Evolutionary conservation across 257 asterid genomes (phyloP).

Genomic region (Marsdenia floribunda): DNA sequence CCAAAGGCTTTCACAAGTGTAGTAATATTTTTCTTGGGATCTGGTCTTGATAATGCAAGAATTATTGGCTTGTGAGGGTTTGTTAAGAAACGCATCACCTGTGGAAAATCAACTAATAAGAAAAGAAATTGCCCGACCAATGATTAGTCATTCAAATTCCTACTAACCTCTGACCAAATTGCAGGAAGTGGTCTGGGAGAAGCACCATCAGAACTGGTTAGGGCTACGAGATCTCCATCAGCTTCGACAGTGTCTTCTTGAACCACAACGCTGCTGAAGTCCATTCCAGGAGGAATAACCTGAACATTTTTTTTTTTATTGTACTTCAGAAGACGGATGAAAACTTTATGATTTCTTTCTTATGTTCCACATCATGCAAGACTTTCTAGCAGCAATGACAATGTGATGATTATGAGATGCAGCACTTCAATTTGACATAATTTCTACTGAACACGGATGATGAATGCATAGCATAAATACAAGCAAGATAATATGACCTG

Average conservation of each 20-base stretch:
- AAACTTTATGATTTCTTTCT: not conserved
- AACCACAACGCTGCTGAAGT: conserved; percentile 62
- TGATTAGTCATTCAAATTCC: not conserved
- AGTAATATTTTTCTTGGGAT: conserved; percentile 75
- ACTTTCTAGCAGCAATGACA: not conserved
- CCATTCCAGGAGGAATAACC: conserved; percentile 95
- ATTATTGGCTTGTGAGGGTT: conserved; percentile 94
- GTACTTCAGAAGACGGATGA: not conserved
- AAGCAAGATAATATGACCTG: not conserved
- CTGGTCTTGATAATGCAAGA: conserved; percentile 79
- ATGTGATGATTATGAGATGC: not conserved
- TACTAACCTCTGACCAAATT: conserved; percentile 74
- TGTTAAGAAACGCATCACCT: conserved; percentile 77
- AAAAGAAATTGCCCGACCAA: not conserved
- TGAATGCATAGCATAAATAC: not conserved
- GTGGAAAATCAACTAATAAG: conserved; percentile 9
- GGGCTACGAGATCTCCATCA: conserved; percentile 53
- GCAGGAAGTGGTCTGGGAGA: conserved; percentile 71
- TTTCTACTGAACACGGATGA: not conserved
- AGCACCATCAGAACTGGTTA: conserved; percentile 46
- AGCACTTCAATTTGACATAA: not conserved
- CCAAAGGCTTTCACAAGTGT: conserved; percentile 80
- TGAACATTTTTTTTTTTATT: conserved; percentile 12
- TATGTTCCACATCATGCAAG: not conserved
- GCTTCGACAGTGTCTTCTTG: conserved; percentile 59